Evolutionary conservation across 441 rosid genomes (phyloP).

Genomic region (Isatis lusitanica): DNA sequence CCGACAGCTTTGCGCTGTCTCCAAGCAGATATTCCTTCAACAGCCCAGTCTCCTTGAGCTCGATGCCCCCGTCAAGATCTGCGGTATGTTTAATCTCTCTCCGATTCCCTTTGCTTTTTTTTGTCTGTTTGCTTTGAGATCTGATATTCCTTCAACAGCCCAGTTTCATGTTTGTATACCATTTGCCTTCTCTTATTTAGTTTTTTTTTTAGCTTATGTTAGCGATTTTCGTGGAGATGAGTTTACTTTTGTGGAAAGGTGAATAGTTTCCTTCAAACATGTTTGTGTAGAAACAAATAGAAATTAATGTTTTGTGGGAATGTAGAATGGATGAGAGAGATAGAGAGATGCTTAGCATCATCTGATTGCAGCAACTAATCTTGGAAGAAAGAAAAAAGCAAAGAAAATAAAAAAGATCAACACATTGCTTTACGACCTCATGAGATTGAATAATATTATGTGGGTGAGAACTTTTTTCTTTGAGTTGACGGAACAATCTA

Average conservation of each 20-base stretch:
- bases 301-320: background rate
- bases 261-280: background rate
- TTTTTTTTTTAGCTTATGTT: background rate
- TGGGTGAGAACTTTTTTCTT: background rate
- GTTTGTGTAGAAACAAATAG: background rate
- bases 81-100: slow-evolving; percentile 46
- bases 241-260: background rate
- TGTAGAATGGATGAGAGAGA: background rate
- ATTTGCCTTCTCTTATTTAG: background rate
- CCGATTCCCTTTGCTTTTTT: background rate
- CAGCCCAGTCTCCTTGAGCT: slow-evolving; percentile 91
- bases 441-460: background rate
- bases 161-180: background rate
- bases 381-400: background rate
- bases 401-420: background rate
- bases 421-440: background rate
- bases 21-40: slow-evolving; percentile 70
- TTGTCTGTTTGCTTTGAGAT: slow-evolving; percentile 3
- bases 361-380: background rate
- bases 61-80: slow-evolving; percentile 91
- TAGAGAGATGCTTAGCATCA: background rate
- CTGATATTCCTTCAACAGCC: background rate
- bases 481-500: background rate
- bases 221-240: background rate
- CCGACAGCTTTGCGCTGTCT: slow-evolving; percentile 69